phyloP scores from a whole-genome alignment of 2,329 filamentous ascomycete species.

The Neonectria ditissima region DNA sequence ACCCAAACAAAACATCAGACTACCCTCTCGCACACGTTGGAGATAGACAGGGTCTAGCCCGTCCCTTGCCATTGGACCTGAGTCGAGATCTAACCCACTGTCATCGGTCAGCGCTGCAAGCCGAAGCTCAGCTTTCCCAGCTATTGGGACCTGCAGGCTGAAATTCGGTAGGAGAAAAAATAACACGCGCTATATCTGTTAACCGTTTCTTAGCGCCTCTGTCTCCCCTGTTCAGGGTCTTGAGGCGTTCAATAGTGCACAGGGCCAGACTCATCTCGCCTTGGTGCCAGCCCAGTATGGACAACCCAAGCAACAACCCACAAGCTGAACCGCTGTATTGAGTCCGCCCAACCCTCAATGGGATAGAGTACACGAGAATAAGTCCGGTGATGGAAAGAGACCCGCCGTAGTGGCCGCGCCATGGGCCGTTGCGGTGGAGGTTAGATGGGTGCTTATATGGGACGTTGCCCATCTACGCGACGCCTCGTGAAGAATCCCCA shows the following conservation, averaged over 20 bases:
- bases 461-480: background rate
- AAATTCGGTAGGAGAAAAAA: background rate
- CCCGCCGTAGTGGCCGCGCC: background rate
- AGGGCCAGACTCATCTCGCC: background rate
- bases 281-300: background rate
- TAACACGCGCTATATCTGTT: background rate
- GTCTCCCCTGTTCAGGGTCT: background rate
- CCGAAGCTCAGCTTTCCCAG: background rate
- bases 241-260: conserved; percentile 27
- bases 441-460: background rate
- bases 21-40: background rate
- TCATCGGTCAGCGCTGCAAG: background rate
- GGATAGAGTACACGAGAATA: background rate
- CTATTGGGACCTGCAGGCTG: background rate
- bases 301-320: background rate
- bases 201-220: background rate
- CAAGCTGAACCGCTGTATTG: background rate
- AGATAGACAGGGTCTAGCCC: background rate
- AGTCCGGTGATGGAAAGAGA: background rate
- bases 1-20: background rate
- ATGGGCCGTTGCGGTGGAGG: background rate
- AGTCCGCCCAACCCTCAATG: background rate
- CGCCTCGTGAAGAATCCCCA: background rate
- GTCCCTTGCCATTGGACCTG: background rate
- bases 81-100: background rate